phyloP scores from a whole-genome alignment of 768 basidiomycete species.

The Cyclocybe cylindracea region DNA sequence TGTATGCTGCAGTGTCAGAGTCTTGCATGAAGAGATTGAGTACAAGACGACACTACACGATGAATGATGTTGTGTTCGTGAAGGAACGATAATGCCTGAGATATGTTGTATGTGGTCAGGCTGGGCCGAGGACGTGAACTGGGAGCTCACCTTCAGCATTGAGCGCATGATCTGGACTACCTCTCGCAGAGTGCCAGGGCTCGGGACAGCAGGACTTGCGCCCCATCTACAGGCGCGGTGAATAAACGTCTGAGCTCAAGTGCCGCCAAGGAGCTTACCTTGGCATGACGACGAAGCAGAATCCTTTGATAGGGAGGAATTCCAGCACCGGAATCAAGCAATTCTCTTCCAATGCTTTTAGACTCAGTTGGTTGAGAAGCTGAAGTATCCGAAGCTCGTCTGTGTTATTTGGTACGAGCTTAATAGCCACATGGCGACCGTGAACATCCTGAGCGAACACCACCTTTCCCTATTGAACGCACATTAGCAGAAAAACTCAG shows the following conservation, averaged over 20 bases:
- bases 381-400: slow-evolving; percentile 24
- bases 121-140: not conserved
- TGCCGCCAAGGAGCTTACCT: slow-evolving; percentile 16
- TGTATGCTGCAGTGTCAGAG: not conserved
- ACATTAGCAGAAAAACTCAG: not conserved
- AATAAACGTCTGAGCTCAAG: not conserved
- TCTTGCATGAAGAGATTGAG: not conserved
- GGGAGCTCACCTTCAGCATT: slow-evolving; percentile 11
- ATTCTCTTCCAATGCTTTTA: slow-evolving; percentile 3
- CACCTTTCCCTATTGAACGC: slow-evolving; percentile 1
- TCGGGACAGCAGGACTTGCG: not conserved
- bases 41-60: slow-evolving; percentile 6
- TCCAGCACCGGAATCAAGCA: slow-evolving; percentile 27
- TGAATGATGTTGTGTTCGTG: slow-evolving; percentile 21
- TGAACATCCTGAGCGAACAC: slow-evolving; percentile 19
- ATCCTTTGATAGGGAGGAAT: slow-evolving; percentile 19
- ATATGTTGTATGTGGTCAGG: no score
- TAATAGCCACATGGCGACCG: slow-evolving; percentile 25
- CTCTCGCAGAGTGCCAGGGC: not conserved
- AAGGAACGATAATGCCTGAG: slow-evolving; percentile 16
- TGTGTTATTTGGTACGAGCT: slow-evolving; percentile 18
- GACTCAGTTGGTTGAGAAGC: slow-evolving; percentile 15
- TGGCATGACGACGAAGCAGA: slow-evolving; percentile 30
- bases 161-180: slow-evolving; percentile 13
- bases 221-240: slow-evolving; percentile 13